Conservation (phyloP, 2,329 filamentous ascomycete genomes). For the Cyphellophora europaea region DNA sequence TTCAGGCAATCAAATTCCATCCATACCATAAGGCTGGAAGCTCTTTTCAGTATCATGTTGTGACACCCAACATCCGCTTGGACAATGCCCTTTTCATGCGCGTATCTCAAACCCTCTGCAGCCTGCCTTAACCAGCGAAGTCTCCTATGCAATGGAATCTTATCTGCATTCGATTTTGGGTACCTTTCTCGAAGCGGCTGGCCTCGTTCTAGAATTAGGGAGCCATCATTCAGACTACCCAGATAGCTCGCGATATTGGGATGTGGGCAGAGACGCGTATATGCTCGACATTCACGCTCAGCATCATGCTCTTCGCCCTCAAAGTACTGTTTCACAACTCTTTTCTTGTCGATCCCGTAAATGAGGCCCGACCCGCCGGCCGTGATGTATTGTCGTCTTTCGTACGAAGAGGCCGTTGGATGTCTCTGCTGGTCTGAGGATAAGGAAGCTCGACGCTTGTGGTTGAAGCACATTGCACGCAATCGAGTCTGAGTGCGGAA, state of each 20-base stretch:
- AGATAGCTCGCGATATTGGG: conserved; percentile 9
- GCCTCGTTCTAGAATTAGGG: conserved; percentile 7
- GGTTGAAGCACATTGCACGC: too few relatives aligned
- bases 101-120: conserved; percentile 6
- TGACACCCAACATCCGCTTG: conserved; percentile 9
- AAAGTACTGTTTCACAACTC: conserved; percentile 7
- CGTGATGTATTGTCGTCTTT: conserved; percentile 6
- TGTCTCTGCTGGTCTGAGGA: conserved; percentile 3
- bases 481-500: too few relatives aligned
- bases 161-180: conserved; percentile 3
- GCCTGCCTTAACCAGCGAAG: too few relatives aligned
- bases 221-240: conserved; percentile 7
- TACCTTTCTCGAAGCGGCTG: conserved; percentile 3
- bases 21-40: conserved; percentile 3
- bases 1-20: conserved; percentile 7
- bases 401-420: conserved; percentile 3
- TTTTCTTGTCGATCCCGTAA: conserved; percentile 8
- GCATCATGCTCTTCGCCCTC: conserved; percentile 4
- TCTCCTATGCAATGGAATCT: conserved; percentile 5
- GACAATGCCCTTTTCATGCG: conserved; percentile 7
- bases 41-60: conserved; percentile 9
- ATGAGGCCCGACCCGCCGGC: too few relatives aligned
- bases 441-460: conserved; percentile 1
- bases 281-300: conserved; percentile 7
- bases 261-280: too few relatives aligned